phyloP scores from a whole-genome alignment of 1,139 yeast genomes.

The Geotrichum europaeum region DNA sequence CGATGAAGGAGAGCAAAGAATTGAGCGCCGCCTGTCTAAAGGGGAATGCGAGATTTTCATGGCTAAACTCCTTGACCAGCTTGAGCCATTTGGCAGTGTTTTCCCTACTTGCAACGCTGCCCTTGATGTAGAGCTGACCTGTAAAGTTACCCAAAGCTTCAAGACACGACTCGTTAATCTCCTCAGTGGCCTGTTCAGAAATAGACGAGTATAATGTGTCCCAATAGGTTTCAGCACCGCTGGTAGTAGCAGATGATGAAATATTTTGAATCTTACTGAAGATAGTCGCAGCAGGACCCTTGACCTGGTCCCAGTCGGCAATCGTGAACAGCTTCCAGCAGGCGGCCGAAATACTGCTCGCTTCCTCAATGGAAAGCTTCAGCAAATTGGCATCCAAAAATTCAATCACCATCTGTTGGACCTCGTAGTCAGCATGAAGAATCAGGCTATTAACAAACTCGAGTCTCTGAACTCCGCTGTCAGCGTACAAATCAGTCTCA shows the following conservation, averaged over 20 bases:
- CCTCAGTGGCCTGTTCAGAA: conserved; percentile 38
- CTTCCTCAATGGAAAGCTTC: conserved; percentile 12
- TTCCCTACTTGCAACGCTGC: conserved; percentile 12
- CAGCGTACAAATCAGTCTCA: not conserved
- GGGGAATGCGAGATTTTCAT: conserved; percentile 43
- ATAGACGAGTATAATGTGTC: conserved; percentile 29
- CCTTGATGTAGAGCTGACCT: conserved; percentile 21
- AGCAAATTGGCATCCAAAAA: conserved; percentile 23
- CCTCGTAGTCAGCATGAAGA: conserved; percentile 37
- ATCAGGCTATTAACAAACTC: conserved; percentile 12
- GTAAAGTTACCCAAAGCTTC: conserved; percentile 47
- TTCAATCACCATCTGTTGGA: conserved; percentile 42
- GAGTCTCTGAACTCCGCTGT: not conserved
- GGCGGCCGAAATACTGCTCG: conserved; percentile 26
- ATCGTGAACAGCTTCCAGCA: conserved; percentile 30
- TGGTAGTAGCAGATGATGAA: conserved; percentile 10
- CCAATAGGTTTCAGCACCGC: conserved; percentile 22
- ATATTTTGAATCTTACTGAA: conserved; percentile 30
- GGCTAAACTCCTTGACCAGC: conserved; percentile 32
- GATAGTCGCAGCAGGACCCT: conserved; percentile 40
- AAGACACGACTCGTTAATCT: conserved; percentile 43
- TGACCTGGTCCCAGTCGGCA: conserved; percentile 41
- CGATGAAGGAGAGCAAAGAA: conserved; percentile 38
- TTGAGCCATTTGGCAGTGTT: conserved; percentile 32
- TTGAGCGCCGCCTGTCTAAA: conserved; percentile 45